Percentiles rank a stretch among this genome's conserved stretches.
These are phyloP conservation scores for Fraxinus paxiana DNA, from an alignment of 305 asterid genomes.

Conservation along the genomic window DNA sequence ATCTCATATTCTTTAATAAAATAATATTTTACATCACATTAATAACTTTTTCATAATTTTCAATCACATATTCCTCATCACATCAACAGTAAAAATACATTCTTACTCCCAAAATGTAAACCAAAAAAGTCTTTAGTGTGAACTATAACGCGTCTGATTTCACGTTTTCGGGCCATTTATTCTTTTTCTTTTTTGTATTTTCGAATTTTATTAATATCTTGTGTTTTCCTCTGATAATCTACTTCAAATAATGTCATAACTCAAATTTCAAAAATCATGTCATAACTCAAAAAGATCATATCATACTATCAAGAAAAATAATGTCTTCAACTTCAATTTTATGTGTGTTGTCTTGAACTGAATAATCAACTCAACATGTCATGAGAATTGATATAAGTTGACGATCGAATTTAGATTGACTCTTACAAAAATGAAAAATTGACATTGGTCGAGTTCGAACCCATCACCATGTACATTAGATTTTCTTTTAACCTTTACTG, in stretches of 20 bases:
- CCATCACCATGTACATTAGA: neutral
- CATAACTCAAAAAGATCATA: neutral
- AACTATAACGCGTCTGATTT: too few species aligned
- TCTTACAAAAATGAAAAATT: neutral
- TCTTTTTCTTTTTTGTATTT: neutral
- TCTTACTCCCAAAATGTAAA: too few species aligned
- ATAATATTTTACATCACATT: too few species aligned
- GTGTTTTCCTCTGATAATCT: neutral
- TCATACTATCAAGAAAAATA: neutral
- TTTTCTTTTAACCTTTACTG: neutral
- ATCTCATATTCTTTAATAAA: too few species aligned
- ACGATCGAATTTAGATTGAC: neutral
- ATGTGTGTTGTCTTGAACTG: too few species aligned
- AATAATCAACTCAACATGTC: neutral
- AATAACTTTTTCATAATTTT: too few species aligned
- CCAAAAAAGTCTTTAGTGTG: too few species aligned
- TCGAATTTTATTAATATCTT: neutral
- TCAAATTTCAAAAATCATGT: neutral
- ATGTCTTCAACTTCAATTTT: neutral
- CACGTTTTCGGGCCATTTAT: too few species aligned
- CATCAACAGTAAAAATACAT: too few species aligned
- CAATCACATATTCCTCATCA: too few species aligned
- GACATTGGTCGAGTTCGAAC: neutral
- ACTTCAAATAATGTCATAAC: neutral
- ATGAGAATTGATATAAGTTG: too few species aligned